phyloP scores from a whole-genome alignment of 179 eudicot genomes.

The Heliamphora pulchella region DNA sequence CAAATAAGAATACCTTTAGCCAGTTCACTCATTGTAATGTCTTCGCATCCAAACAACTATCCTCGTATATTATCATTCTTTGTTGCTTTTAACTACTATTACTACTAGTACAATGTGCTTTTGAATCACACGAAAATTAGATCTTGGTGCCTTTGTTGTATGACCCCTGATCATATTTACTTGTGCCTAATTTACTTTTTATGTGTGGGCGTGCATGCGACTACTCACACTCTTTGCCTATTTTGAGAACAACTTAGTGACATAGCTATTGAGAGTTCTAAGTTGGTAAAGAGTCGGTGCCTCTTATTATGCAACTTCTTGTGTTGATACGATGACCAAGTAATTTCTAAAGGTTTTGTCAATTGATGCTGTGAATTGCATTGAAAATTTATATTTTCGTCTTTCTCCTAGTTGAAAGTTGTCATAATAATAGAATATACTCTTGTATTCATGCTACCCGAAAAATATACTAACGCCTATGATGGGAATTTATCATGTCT shows the following conservation, averaged over 20 bases:
- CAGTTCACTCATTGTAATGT: slow-evolving; percentile 57
- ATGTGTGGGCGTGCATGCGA: not conserved
- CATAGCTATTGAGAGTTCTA: not conserved
- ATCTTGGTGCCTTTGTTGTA: not conserved
- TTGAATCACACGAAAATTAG: not conserved
- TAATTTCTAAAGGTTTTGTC: not conserved
- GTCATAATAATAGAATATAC: slow-evolving; percentile 1
- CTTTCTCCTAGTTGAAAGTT: not conserved
- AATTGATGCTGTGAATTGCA: not conserved
- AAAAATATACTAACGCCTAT: not conserved
- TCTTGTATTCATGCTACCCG: not conserved
- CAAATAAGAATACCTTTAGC: slow-evolving; percentile 80
- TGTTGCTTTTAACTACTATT: not conserved
- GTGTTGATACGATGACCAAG: not conserved
- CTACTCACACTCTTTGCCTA: no score
- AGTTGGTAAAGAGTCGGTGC: not conserved
- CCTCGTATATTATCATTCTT: not conserved
- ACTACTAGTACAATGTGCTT: not conserved
- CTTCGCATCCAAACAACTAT: slow-evolving; percentile 6
- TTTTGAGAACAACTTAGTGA: not conserved
- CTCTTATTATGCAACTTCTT: not conserved
- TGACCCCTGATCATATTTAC: not conserved
- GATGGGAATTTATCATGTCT: slow-evolving; percentile 17
- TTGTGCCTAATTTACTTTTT: not conserved
- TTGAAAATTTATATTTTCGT: not conserved